Conservation (phyloP, 345 rosid genomes). For the Populus alba region DNA sequence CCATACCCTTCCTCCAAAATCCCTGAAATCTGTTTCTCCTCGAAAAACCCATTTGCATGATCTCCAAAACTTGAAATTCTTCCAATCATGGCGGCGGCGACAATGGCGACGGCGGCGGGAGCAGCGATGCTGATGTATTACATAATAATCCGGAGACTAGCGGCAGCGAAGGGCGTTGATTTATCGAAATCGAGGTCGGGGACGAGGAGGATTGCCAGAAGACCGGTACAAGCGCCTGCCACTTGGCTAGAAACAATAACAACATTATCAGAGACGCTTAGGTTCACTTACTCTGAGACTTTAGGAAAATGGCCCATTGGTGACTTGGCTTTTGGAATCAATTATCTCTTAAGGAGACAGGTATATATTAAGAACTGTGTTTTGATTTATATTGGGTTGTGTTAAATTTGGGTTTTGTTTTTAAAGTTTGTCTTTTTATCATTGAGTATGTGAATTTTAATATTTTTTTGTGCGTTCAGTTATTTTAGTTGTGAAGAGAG, state of each 20-base stretch:
- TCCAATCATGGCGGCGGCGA: slow-evolving; percentile 65
- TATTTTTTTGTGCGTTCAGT: background rate
- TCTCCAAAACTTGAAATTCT: background rate
- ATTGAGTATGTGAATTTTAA: background rate
- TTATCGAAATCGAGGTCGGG: slow-evolving; percentile 64
- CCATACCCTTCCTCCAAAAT: background rate
- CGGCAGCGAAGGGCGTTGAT: slow-evolving; percentile 42
- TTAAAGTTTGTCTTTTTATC: background rate
- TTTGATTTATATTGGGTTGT: background rate
- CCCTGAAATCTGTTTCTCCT: background rate
- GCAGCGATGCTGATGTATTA: slow-evolving; percentile 67
- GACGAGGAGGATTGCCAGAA: slow-evolving; percentile 55
- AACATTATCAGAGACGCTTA: slow-evolving; percentile 78
- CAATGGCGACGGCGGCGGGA: slow-evolving; percentile 88
- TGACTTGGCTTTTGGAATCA: slow-evolving; percentile 95
- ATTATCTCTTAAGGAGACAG: slow-evolving; percentile 84
- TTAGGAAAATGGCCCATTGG: slow-evolving; percentile 97
- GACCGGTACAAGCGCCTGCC: slow-evolving; percentile 93
- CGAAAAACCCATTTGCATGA: background rate
- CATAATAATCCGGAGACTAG: slow-evolving; percentile 55
- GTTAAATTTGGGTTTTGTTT: background rate
- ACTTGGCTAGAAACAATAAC: slow-evolving; percentile 89
- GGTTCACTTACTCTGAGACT: slow-evolving; percentile 91
- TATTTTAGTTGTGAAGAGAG: background rate
- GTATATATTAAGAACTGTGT: slow-evolving; percentile 28